A percentile compares a stretch with the other conserved stretches of the same genome.
These are phyloP conservation scores for Skeletonema grethae DNA, from an alignment of 108 stramenopile species.

Conservation along the genomic window DNA sequence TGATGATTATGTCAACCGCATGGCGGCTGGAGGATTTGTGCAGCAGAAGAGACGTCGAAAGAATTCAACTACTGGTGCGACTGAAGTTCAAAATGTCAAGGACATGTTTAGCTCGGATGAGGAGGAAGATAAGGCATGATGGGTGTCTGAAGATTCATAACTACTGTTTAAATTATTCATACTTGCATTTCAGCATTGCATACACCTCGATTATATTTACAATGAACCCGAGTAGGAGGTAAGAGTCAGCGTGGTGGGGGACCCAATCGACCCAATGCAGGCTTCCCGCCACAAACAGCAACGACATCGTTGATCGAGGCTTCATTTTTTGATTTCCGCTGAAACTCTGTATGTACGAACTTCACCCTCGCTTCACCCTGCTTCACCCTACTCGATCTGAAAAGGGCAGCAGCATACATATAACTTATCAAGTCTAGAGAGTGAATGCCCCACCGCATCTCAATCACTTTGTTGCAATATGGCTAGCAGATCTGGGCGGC, in stretches of 20 bases:
- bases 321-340: no score
- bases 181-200: neutral
- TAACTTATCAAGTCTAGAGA: neutral
- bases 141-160: neutral
- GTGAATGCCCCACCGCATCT: neutral
- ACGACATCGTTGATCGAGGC: no score
- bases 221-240: no score
- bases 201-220: no score
- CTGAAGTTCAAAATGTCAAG: conserved; percentile 2
- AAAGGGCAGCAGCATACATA: neutral
- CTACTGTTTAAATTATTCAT: neutral
- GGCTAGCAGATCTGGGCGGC: neutral
- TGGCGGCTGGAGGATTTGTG: conserved; percentile 26
- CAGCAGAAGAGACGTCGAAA: conserved; percentile 12
- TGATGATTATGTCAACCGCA: conserved; percentile 28
- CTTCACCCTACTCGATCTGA: no score
- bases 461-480: neutral
- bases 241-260: no score
- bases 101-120: conserved; percentile 5
- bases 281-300: no score
- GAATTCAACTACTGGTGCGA: neutral
- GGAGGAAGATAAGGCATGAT: conserved; percentile 2
- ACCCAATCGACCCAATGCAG: no score
- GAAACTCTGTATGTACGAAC: no score
- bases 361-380: no score